Evolutionary conservation across 768 basidiomycete species (phyloP), one percentile per base, ranked within the genome.

Genomic region (Piloderma croceum): DNA sequence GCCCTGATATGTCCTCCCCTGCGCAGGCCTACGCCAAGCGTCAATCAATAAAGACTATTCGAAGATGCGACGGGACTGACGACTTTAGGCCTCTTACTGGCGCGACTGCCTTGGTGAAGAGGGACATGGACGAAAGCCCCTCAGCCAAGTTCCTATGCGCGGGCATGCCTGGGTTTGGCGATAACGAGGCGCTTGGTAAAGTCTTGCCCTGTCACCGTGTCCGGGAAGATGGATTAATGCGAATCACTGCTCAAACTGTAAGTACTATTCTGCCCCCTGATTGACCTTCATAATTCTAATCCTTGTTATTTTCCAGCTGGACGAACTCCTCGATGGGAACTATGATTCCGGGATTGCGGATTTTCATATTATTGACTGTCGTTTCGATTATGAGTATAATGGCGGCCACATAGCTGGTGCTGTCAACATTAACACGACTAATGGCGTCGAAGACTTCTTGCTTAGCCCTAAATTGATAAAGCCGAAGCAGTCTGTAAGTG

Each of bases 371-470:
- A 83, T 99, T 51, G 96, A 99, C 64, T 98, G 96, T 61, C 86
- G 96, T 31, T 99, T 98, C 62, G 90, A 91, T 47, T 99, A 96
- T 56, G 96, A 99, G 64, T 97, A 83, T 61, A 71, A 73, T 36
- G 96, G 96, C 7, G 96, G 96, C 0, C 96, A 98, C 65, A 79
- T 98, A 48, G 77, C 77, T 7, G 87, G 91, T 11, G 93, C 96
- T 6, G 71, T 92, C 59, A 98, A 97, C 59, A 79, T 98, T 55
- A 90, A 90, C 59, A 87, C 81, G 12, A 81, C 82, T 10, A 59
- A 72, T 21, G 79, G 76, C 34, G 74, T 97, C 31, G 91, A 96
- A 58, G 81, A 87, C 38, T 73, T 88, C 36, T 65, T 98, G 27
- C 77, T 98, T 31, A 72, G 81, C 3, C 54, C 63, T 18, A 68